Conservation (phyloP, 2,329 filamentous ascomycete genomes). For the Paracoccidioides lutzii region DNA sequence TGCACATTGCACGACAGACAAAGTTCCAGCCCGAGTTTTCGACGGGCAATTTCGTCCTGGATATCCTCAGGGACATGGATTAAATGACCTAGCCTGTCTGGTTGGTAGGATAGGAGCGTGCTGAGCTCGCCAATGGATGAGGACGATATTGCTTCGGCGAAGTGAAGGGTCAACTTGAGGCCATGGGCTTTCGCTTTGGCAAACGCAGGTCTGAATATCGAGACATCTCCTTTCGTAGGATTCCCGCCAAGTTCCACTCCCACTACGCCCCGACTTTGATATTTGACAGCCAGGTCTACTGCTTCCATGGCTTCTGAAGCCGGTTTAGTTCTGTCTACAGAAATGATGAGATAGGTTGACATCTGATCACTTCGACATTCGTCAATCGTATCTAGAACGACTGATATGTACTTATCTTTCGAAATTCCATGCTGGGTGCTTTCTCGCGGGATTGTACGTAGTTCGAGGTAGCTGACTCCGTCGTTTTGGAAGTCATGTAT, state of each 20-base stretch:
- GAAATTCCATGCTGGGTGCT: conserved; percentile 43
- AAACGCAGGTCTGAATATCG: conserved; percentile 49
- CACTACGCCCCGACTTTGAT: conserved; percentile 46
- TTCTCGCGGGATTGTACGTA: conserved; percentile 64
- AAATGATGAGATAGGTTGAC: conserved; percentile 56
- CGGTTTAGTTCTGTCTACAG: conserved; percentile 56
- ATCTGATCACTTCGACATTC: conserved; percentile 40
- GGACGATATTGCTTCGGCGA: conserved; percentile 54
- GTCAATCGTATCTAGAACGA: conserved; percentile 52
- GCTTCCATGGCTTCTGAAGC: conserved; percentile 48
- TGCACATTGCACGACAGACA: conserved; percentile 73
- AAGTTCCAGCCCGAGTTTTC: conserved; percentile 55
- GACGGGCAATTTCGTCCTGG: conserved; percentile 42
- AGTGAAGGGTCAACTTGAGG: conserved; percentile 60
- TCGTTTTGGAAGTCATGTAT: conserved; percentile 54
- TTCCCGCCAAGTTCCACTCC: conserved; percentile 71
- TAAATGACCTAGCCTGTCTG: conserved; percentile 62
- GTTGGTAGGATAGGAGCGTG: conserved; percentile 51
- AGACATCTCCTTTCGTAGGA: conserved; percentile 49
- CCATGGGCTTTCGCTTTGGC: conserved; percentile 40
- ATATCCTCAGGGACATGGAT: conserved; percentile 55
- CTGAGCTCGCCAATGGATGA: conserved; percentile 48
- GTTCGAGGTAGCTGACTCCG: conserved; percentile 64
- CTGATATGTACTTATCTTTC: conserved; percentile 50
- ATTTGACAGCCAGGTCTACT: conserved; percentile 49